Conservation (phyloP, 768 basidiomycete genomes). For the Leccinum olivaceopallidum region DNA sequence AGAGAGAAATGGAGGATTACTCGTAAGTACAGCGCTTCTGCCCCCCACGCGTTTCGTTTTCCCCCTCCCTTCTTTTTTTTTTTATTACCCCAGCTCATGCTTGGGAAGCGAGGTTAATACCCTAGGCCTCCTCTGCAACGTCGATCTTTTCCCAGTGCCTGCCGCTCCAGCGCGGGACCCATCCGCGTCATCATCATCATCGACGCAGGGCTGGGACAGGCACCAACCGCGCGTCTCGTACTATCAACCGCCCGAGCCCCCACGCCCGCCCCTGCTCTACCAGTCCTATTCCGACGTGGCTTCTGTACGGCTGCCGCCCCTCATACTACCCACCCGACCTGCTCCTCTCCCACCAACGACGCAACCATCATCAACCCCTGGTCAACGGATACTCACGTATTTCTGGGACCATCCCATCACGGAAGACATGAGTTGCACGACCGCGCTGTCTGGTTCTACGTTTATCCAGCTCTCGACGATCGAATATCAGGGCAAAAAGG, state of each 20-base stretch:
- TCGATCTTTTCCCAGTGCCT: constrained; percentile 71
- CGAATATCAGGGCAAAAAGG: constrained; percentile 53
- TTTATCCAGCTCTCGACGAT: constrained; percentile 56
- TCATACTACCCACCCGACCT: constrained; percentile 15
- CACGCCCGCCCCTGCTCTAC: constrained; percentile 14
- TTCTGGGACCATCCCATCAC: constrained; percentile 41
- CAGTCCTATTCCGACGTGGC: constrained; percentile 16
- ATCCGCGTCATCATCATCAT: not conserved
- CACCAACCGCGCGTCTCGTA: constrained; percentile 16
- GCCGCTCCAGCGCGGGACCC: constrained; percentile 12
- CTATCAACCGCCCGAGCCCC: constrained; percentile 5
- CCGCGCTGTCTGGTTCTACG: constrained; percentile 61
- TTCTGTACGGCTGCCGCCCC: constrained; percentile 25
- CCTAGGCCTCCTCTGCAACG: constrained; percentile 74
- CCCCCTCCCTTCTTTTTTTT: not conserved
- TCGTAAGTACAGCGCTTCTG: constrained; percentile 38
- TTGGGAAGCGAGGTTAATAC: constrained; percentile 54
- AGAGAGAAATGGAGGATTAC: constrained; percentile 51
- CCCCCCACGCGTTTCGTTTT: not conserved
- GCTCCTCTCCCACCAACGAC: constrained; percentile 3
- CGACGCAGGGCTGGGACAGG: constrained; percentile 11
- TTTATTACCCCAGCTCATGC: constrained; percentile 5
- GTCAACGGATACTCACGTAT: constrained; percentile 44
- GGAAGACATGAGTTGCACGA: constrained; percentile 47
- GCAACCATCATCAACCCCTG: constrained; percentile 12